Evolutionary conservation across 768 basidiomycete species (phyloP).

Genomic region (Daedaleopsis sinensis): DNA sequence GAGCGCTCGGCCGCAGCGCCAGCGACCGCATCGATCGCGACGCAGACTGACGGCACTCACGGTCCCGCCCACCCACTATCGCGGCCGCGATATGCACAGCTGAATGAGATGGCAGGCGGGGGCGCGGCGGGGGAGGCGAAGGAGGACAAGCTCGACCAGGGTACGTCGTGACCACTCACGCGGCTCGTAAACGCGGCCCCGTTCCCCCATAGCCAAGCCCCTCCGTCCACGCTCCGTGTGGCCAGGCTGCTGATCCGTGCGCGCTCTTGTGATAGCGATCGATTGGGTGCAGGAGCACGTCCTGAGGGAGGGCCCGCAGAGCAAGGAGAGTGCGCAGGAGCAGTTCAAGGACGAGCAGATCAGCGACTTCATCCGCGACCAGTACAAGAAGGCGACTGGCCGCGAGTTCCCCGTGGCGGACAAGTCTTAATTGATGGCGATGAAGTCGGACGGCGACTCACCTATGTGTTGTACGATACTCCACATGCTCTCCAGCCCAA

Average conservation of each 20-base stretch:
- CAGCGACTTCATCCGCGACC: conserved; percentile 35
- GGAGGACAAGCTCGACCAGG: conserved; percentile 40
- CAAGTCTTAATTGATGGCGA: conserved; percentile 4
- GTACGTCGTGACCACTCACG: conserved; percentile 28
- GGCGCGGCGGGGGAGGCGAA: conserved; percentile 11
- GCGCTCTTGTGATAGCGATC: conserved; percentile 33
- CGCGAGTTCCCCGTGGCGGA: conserved; percentile 40
- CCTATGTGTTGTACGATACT: neutral
- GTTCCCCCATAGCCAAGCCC: neutral
- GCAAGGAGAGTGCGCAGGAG: conserved; percentile 41
- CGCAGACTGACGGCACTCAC: neutral
- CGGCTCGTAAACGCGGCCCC: too few species aligned
- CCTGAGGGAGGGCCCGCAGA: conserved; percentile 39
- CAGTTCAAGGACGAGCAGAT: conserved; percentile 46
- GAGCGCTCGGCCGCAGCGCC: neutral
- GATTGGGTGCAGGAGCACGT: conserved; percentile 47
- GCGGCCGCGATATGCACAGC: neutral
- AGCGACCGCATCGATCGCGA: neutral
- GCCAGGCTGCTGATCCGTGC: neutral
- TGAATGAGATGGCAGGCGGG: conserved; percentile 18
- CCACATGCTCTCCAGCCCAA: neutral
- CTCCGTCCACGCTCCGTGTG: neutral
- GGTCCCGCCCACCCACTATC: neutral
- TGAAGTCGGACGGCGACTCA: neutral
- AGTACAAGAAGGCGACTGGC: conserved; percentile 41